Evolutionary conservation across 805 yeast genomes (phyloP).

Genomic region (Ogataea allantospora): DNA sequence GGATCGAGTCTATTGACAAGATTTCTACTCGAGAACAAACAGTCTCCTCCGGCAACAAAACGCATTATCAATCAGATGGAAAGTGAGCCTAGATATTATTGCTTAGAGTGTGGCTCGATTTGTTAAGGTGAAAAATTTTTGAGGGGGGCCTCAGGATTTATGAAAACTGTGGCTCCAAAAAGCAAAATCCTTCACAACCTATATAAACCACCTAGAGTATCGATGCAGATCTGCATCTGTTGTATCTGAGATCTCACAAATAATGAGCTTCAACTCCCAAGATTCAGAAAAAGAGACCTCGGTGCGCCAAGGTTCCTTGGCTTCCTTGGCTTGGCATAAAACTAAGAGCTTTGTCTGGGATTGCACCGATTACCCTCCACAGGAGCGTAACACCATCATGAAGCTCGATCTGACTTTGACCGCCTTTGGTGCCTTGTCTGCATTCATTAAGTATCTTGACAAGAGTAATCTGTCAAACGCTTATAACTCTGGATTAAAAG

Average conservation of each 20-base stretch:
- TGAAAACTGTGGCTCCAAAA: background rate
- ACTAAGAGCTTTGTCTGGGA: slow-evolving; percentile 16
- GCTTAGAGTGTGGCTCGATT: too few relatives aligned
- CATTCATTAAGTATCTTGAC: slow-evolving; percentile 55
- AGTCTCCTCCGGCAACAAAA: slow-evolving; percentile 31
- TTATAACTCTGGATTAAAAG: slow-evolving; percentile 59
- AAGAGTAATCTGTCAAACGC: slow-evolving; percentile 59
- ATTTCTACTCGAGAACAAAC: slow-evolving; percentile 28
- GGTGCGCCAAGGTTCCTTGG: background rate
- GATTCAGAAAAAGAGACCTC: background rate
- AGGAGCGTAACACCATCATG: slow-evolving; percentile 32
- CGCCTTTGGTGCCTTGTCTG: slow-evolving; percentile 31
- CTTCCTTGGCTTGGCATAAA: slow-evolving; percentile 1
- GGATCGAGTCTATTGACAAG: slow-evolving; percentile 27
- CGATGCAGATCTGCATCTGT: too few relatives aligned
- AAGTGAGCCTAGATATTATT: too few relatives aligned
- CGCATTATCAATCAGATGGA: slow-evolving; percentile 10
- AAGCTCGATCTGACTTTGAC: slow-evolving; percentile 33
- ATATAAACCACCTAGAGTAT: too few relatives aligned
- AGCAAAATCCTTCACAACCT: background rate
- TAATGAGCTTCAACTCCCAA: too few relatives aligned
- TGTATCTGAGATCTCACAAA: too few relatives aligned
- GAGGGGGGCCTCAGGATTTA: too few relatives aligned
- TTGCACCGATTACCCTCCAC: slow-evolving; percentile 32
- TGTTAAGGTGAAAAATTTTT: too few relatives aligned